Conservation (phyloP, 768 basidiomycete species). For the Boletus patriciae region DNA sequence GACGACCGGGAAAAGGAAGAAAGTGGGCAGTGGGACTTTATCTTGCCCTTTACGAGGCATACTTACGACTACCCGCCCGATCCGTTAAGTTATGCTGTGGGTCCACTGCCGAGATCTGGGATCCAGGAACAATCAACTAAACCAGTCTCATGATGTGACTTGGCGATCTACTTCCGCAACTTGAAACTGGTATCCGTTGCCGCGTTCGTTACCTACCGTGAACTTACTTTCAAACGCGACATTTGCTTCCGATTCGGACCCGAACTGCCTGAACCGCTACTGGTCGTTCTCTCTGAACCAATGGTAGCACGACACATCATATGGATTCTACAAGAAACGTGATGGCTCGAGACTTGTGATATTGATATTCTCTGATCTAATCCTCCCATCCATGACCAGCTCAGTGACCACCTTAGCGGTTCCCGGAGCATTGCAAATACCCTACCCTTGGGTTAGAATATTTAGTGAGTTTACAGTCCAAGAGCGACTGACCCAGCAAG, state of each 20-base stretch:
- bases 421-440: constrained; percentile 81
- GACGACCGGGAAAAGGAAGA: neutral
- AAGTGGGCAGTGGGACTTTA: constrained; percentile 1
- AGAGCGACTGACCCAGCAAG: constrained; percentile 64
- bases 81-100: neutral
- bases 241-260: constrained; percentile 14
- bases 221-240: neutral
- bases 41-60: constrained; percentile 9
- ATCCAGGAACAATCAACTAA: constrained; percentile 10
- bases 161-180: constrained; percentile 23
- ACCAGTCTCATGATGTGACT: neutral
- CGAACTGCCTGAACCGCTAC: neutral
- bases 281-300: neutral
- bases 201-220: neutral
- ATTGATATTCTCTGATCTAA: constrained; percentile 55
- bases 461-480: neutral
- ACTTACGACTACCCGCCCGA: neutral
- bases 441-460: constrained; percentile 39
- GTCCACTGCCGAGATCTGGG: constrained; percentile 11
- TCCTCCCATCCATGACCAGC: constrained; percentile 66
- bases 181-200: neutral
- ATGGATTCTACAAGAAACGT: constrained; percentile 30
- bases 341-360: constrained; percentile 48
- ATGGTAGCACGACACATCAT: neutral
- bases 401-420: constrained; percentile 75